phyloP scores from a whole-genome alignment of 495 filamentous ascomycete genomes.

The Tricharina praecox region DNA sequence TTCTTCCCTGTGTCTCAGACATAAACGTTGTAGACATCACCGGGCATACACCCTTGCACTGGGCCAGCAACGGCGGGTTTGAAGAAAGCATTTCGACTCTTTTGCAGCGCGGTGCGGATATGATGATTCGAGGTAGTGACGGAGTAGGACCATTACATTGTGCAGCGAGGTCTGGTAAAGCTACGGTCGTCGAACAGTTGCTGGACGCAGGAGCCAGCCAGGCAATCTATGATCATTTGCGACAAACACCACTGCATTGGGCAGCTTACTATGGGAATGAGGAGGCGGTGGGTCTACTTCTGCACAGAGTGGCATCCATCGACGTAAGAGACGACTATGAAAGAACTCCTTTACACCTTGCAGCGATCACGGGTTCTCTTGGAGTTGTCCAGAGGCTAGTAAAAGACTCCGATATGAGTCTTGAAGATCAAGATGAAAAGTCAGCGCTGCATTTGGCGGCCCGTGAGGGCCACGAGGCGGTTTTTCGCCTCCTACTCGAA shows the following conservation, averaged over 20 bases:
- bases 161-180: neutral
- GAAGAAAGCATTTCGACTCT: neutral
- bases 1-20: neutral
- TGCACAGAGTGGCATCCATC: neutral
- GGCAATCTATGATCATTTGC: neutral
- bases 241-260: neutral
- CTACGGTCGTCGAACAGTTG: neutral
- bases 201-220: neutral
- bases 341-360: slow-evolving; percentile 1
- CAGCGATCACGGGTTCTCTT: neutral
- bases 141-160: neutral
- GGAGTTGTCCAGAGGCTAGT: neutral
- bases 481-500: no score
- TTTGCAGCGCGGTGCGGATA: neutral
- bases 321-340: neutral
- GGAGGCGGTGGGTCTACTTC: neutral
- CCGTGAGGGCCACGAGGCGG: no score
- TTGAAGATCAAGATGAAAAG: neutral
- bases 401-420: neutral
- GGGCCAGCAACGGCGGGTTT: neutral
- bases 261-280: neutral
- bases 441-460: slow-evolving; percentile 8
- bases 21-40: no score
- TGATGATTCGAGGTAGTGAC: neutral
- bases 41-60: neutral